Evolutionary conservation across 768 basidiomycete genomes (phyloP), one percentile per base, ranked within the genome.

Genomic region (Suillus ampliporus): DNA sequence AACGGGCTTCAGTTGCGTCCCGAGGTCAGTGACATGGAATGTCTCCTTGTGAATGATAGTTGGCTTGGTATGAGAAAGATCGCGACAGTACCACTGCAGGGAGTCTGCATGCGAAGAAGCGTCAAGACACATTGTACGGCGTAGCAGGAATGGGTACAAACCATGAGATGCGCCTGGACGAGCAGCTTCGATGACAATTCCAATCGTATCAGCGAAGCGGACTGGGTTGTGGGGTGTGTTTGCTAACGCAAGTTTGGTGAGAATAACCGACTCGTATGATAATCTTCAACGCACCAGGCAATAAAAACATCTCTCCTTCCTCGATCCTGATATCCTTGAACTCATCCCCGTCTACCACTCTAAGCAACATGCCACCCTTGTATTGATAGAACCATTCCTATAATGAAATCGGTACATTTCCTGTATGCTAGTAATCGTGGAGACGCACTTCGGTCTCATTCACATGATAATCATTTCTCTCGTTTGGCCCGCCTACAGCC

Each of bases 351-450:
- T 94, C 92, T 17, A 97, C 89, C 1, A 93, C 89, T 63, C 92
- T 88, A 23, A 99, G 81, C 2, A 94, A 79, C 95, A 99, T 98
- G 2, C 84, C 87, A 3, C 97, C 97, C 74, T 95, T 95, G 80
- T 96, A 83, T 73, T 99, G 97, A 77, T 95, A 98, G 77, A 98
- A 99, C 96, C 95, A 98, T 77, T 99, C 97, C 91, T 94, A 54
- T 46, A 17, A 26, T 19, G 15, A 54, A 54, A 26, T 38, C 31
- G 5, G 37, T 53, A 57, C 13, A 44, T 53, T 14, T n/a, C 7
- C 19, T 48, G 6, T 21, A 26, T 54, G n/a, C 17, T 37, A 54
- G 15, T n/a, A 17, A 38, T 26, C 23, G 1, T 6, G 21, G 14
- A 23, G 7, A 64, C 80, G 50, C 53, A 90, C 91, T 83, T 97